A percentile compares a stretch with the other conserved stretches of the same genome.
Conservation (phyloP, 2,329 filamentous ascomycete species). For the Chrysoporthe deuterocubensis region DNA sequence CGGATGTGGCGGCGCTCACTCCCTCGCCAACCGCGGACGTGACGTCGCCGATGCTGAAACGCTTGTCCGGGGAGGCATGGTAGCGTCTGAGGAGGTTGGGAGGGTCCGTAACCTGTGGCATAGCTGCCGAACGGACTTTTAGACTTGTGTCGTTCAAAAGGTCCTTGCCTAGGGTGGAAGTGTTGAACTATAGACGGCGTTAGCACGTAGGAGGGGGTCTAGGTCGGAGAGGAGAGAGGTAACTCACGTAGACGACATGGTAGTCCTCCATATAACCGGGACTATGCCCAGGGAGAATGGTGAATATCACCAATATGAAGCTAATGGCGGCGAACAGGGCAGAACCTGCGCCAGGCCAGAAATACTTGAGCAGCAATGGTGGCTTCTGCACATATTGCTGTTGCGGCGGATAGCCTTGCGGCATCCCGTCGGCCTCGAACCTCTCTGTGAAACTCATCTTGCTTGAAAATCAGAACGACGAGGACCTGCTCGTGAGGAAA, state of each 20-base stretch:
- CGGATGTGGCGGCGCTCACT: background rate
- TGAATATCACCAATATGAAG: conserved; percentile 43
- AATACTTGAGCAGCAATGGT: conserved; percentile 2
- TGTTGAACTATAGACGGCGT: conserved; percentile 42
- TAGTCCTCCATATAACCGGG: conserved; percentile 43
- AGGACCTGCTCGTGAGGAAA: conserved; percentile 8
- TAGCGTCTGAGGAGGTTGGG: conserved; percentile 33
- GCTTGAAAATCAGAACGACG: background rate
- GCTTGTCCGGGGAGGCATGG: conserved; percentile 33
- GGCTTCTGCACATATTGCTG: conserved; percentile 4
- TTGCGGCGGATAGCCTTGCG: background rate
- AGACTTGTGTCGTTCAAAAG: conserved; percentile 37
- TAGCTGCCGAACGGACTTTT: conserved; percentile 12
- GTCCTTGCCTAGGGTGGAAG: conserved; percentile 45
- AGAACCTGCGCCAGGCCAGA: conserved; percentile 31
- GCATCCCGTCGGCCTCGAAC: background rate
- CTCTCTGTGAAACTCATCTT: conserved; percentile 2
- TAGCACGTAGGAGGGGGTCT: conserved; percentile 7
- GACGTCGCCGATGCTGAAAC: conserved; percentile 30
- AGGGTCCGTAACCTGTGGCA: conserved; percentile 30
- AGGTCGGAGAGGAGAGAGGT: background rate
- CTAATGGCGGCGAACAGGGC: conserved; percentile 40
- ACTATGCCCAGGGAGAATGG: conserved; percentile 44
- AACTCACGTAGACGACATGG: conserved; percentile 44
- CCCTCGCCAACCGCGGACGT: conserved; percentile 31